Evolutionary conservation across 129 eudicot species (phyloP).

Genomic region (Flaveria sonorensis): DNA sequence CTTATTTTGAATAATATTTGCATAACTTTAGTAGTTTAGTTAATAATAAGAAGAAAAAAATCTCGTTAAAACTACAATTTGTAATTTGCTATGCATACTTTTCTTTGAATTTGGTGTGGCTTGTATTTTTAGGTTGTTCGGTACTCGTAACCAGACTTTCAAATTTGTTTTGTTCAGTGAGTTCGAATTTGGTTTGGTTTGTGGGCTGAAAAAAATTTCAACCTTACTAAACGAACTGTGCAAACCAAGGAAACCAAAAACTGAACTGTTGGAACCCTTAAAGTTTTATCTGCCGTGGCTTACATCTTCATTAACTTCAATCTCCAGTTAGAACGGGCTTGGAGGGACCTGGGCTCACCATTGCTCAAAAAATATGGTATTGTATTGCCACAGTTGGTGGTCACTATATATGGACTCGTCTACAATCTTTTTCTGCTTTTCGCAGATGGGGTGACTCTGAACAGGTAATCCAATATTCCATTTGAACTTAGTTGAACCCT

Average conservation of each 20-base stretch:
- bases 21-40: not conserved
- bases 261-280: not conserved
- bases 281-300: not conserved
- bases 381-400: conserved; percentile 95
- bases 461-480: conserved; percentile 50
- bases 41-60: not conserved
- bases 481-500: not conserved
- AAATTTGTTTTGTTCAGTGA: too few species aligned
- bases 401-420: conserved; percentile 85
- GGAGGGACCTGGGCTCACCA: conserved; percentile 96
- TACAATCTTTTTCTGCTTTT: conserved; percentile 93
- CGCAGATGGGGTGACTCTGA: conserved; percentile 96
- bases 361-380: conserved; percentile 86
- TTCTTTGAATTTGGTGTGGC: too few species aligned
- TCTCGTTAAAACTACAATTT: not conserved
- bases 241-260: not conserved
- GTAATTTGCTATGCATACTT: too few species aligned
- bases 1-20: not conserved
- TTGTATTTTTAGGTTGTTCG: too few species aligned
- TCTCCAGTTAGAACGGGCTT: conserved; percentile 78
- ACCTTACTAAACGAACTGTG: too few species aligned
- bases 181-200: too few species aligned
- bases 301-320: conserved; percentile 22
- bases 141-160: too few species aligned
- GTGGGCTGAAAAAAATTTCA: too few species aligned